Conservation (phyloP, 1,284 basidiomycete species). For the Ceratobasidium sp. region DNA sequence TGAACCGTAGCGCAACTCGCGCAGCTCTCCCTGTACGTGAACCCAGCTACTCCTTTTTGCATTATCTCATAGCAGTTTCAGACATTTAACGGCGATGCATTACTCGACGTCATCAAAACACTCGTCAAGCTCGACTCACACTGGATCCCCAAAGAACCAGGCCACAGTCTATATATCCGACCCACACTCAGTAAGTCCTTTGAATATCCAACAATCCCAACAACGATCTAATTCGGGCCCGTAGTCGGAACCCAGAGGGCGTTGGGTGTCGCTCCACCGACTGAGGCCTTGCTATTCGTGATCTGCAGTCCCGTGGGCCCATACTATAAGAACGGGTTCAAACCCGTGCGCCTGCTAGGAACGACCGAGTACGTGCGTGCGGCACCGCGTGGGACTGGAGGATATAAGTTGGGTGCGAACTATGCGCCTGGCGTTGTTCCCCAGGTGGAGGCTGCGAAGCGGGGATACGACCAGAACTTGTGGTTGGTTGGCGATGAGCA, state of each 20-base stretch:
- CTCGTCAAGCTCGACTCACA: constrained; percentile 87
- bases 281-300: constrained; percentile 92
- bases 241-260: constrained; percentile 91
- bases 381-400: constrained; percentile 90
- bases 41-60: constrained; percentile 1
- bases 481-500: constrained; percentile 93
- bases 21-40: constrained; percentile 78
- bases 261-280: constrained; percentile 88
- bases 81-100: constrained; percentile 83
- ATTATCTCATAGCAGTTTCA: constrained; percentile 51
- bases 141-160: constrained; percentile 92
- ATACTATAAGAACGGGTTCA: constrained; percentile 95
- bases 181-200: constrained; percentile 73
- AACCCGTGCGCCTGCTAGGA: constrained; percentile 92
- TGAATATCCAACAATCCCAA: constrained; percentile 6
- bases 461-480: constrained; percentile 94
- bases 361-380: constrained; percentile 93
- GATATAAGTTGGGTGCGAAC: constrained; percentile 92
- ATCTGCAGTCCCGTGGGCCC: constrained; percentile 95
- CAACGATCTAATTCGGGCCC: constrained; percentile 48
- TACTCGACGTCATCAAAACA: constrained; percentile 89
- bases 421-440: constrained; percentile 91
- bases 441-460: constrained; percentile 82
- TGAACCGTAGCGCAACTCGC: constrained; percentile 80
- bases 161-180: constrained; percentile 92